A percentile compares a stretch with the other conserved stretches of the same genome.
These are phyloP conservation scores for Fusarium mundagurra DNA, from an alignment of 2,329 filamentous ascomycete genomes.

Conservation along the genomic window DNA sequence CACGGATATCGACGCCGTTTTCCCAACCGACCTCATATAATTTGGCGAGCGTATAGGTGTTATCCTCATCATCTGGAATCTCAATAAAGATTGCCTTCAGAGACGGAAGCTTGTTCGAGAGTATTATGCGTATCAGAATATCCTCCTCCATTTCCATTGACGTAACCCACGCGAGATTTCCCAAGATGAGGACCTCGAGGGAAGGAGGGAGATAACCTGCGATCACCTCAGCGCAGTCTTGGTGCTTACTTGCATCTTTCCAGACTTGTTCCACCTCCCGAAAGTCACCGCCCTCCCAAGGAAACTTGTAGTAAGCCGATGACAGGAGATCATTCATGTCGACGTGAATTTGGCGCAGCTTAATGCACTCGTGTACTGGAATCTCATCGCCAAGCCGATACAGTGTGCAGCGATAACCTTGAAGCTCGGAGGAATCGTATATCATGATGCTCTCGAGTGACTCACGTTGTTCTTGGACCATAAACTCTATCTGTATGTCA, in stretches of 20 bases:
- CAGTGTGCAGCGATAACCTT: background rate
- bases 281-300: background rate
- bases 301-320: background rate
- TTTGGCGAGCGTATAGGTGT: background rate
- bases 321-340: background rate
- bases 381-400: background rate
- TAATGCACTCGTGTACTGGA: fast-evolving
- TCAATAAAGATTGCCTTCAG: background rate
- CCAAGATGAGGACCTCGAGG: background rate
- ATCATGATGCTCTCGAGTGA: background rate
- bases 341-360: background rate
- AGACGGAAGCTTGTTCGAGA: background rate
- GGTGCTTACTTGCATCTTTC: background rate
- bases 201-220: background rate
- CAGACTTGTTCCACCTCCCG: fast-evolving
- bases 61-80: background rate
- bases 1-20: background rate
- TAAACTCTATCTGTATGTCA: background rate
- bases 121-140: background rate
- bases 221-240: background rate
- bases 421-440: background rate
- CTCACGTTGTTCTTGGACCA: background rate
- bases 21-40: background rate
- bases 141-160: background rate
- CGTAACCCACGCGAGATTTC: fast-evolving